These are phyloP conservation scores for Monosporascus sp. DNA, from an alignment of 2,329 filamentous ascomycete species.

Conservation along the genomic window DNA sequence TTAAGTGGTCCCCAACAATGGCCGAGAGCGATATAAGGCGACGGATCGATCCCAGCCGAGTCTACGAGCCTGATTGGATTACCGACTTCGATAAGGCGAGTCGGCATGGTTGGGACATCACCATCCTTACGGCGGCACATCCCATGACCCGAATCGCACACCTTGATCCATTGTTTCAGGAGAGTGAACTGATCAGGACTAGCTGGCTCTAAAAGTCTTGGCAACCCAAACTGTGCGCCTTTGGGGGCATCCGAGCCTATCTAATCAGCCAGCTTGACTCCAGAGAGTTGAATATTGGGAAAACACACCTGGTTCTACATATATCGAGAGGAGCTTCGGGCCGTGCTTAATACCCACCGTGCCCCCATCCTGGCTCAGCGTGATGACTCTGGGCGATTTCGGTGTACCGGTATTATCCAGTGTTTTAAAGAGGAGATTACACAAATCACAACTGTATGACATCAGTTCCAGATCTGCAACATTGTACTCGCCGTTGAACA, in stretches of 20 bases:
- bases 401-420: too few relatives aligned
- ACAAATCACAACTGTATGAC: too few relatives aligned
- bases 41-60: neutral
- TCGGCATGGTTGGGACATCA: slow-evolving; percentile 2
- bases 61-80: neutral
- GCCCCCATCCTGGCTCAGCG: slow-evolving; percentile 42
- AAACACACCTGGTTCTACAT: slow-evolving; percentile 1
- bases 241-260: neutral
- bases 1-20: slow-evolving; percentile 5
- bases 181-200: slow-evolving; percentile 2
- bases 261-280: neutral
- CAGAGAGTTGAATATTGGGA: neutral
- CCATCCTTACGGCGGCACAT: neutral
- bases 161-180: slow-evolving; percentile 3
- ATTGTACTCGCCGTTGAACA: too few relatives aligned
- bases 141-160: slow-evolving; percentile 1
- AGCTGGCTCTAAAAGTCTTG: slow-evolving; percentile 1
- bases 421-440: too few relatives aligned
- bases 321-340: slow-evolving; percentile 5
- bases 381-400: too few relatives aligned
- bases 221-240: slow-evolving; percentile 3
- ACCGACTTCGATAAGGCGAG: slow-evolving; percentile 2
- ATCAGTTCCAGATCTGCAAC: too few relatives aligned
- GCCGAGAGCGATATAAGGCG: slow-evolving; percentile 4
- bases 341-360: slow-evolving; percentile 28